phyloP scores from a whole-genome alignment of 106 monocot genomes.

The Vanilla planifolia region DNA sequence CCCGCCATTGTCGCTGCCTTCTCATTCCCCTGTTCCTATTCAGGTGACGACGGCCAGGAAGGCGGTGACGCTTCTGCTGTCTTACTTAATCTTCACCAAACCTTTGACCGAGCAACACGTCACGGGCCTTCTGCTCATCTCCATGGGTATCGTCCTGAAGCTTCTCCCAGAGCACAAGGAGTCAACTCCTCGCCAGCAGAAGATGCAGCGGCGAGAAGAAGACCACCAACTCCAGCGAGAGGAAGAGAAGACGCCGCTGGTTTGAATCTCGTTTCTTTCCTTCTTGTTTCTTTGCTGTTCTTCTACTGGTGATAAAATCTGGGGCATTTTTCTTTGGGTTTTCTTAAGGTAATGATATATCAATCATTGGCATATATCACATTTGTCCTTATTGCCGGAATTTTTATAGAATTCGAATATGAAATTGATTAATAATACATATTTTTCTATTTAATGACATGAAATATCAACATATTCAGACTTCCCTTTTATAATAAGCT shows the following conservation, averaged over 20 bases:
- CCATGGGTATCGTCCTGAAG: constrained; percentile 63
- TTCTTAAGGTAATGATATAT: too few species aligned
- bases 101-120: constrained; percentile 60
- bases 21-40: neutral
- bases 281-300: neutral
- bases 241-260: too few species aligned
- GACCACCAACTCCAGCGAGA: neutral
- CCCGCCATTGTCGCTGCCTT: too few species aligned
- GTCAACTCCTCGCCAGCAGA: neutral
- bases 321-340: too few species aligned
- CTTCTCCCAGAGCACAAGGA: constrained; percentile 51
- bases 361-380: too few species aligned
- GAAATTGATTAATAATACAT: too few species aligned
- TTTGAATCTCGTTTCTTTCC: neutral
- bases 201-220: neutral
- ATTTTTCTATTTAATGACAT: too few species aligned
- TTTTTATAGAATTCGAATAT: too few species aligned
- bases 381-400: too few species aligned
- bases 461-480: too few species aligned
- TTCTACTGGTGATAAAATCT: too few species aligned
- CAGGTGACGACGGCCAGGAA: constrained; percentile 70
- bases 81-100: constrained; percentile 64
- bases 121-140: constrained; percentile 48
- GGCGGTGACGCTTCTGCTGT: constrained; percentile 64
- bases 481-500: too few species aligned